Evolutionary conservation across 345 rosid species (phyloP), one percentile per base, ranked within the genome.

Genomic region (Boechera stricta): DNA sequence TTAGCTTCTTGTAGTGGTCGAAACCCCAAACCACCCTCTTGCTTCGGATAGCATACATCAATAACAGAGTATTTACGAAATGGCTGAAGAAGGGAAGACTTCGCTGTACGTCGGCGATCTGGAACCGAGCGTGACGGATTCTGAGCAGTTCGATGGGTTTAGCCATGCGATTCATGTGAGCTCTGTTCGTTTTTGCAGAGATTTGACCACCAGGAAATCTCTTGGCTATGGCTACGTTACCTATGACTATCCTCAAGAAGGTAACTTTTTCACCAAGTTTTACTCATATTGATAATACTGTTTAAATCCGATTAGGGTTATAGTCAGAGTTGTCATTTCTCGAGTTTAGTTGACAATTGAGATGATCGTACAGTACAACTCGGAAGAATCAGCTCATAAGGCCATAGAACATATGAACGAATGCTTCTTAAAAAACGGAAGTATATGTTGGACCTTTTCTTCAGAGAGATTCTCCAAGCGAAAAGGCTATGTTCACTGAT

Each of bases 201-300:
- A 91, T 82, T 56, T 86, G 80, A 72, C 77, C 51, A 86, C 87
- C 13, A 76, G 89, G 18, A 77, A 86, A 12, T 88, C 96, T 57
- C 90, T 90, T n/a, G 91, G 93, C 52, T 90, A 91, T 71, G 97
- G 88, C 41, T 89, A 91, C 58, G 88, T 91, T 11, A 89, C 85
- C 81, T 91, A 80, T 72, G 78, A 78, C 85, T 74, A 79, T 64
- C 80, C 89, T 77, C 81, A 71, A 26, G 94, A 91, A 56, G 92
- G 94, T 89, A 33, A 78, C 88, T 62, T 16, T 49, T 49, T 49
- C 24, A 16, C 53, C 53, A 49, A 49, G 53, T 49, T 16, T 47
- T 1, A 5, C 21, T 47, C 51, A 0, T 47, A 7, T 48, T 48
- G 53, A 48, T 48, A 0, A n/a, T 48, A 2, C 53, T 48, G 3